Evolutionary conservation across 768 basidiomycete species (phyloP), one percentile per base, ranked within the genome.

Genomic region (Glaciozyma martinii): DNA sequence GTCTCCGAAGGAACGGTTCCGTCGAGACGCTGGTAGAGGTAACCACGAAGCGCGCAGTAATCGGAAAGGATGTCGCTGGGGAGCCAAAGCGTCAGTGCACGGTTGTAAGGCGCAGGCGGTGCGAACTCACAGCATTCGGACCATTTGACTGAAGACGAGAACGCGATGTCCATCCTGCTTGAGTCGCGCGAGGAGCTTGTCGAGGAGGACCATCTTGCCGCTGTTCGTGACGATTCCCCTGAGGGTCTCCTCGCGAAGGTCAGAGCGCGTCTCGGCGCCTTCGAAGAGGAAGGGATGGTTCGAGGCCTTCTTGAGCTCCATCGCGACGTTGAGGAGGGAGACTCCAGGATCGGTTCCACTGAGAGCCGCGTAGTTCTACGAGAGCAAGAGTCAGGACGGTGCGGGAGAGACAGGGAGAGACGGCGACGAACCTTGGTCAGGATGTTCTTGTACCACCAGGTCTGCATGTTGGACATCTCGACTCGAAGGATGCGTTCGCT

Each of bases 261-360:
- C 80, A 5, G 81, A 80, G 59, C 76, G 76, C 5, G 80, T 78
- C 77, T 98, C 95, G 27, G 91, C 95, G 32, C 95, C 95, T 59
- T 99, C 95, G 73, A 98, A 98, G 3, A 99, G 83, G 76, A 87
- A 99, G 1, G 95, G 95, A 73, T 99, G 95, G 74, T 98, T 98
- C 32, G 90, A 74, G n/a, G 71, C 71, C 77, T 99, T 98, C 81
- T 98, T 98, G 57, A 98, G 81, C 76, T 98, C 95, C 93, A 99
- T 95, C 1, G 94, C 94, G 60, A 99, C 94, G 75, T 99, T 99
- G 75, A 99, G 84, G 75, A 99, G 78, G 89, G 97, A 77, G 92
- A 94, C 76, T 90, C 92, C 77, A 85, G 85, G 75, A 72, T 72
- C 76, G 88, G 87, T 56, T 86, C 90, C 72, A 70, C 89, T 82